Evolutionary conservation across 768 basidiomycete genomes (phyloP).

Genomic region (Sporobolomyces roseus): DNA sequence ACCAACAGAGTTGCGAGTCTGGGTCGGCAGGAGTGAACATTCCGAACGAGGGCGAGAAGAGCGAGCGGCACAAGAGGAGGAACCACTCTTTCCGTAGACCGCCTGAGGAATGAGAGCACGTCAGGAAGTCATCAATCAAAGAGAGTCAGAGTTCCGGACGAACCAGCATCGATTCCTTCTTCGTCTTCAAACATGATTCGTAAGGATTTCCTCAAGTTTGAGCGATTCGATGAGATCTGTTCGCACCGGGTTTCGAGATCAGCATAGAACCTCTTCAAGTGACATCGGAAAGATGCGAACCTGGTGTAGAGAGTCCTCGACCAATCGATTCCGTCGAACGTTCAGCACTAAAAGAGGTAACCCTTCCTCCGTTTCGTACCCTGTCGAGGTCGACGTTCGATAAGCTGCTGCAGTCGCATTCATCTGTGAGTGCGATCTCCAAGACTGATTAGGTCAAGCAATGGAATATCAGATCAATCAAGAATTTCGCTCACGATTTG

Average conservation of each 20-base stretch:
- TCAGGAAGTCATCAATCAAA: too few species aligned
- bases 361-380: background rate
- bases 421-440: too few species aligned
- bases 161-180: slow-evolving; percentile 61
- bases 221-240: slow-evolving; percentile 43
- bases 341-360: slow-evolving; percentile 19
- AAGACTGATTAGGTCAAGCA: too few species aligned
- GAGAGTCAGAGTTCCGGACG: too few species aligned
- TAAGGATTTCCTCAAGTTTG: slow-evolving; percentile 65
- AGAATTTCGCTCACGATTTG: slow-evolving; percentile 37
- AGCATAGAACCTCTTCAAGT: too few species aligned
- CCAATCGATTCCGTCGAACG: slow-evolving; percentile 26
- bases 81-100: slow-evolving; percentile 68
- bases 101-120: slow-evolving; percentile 57
- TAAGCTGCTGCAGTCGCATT: background rate
- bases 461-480: too few species aligned
- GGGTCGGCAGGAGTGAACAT: slow-evolving; percentile 58
- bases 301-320: slow-evolving; percentile 34
- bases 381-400: slow-evolving; percentile 13
- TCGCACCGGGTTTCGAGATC: too few species aligned
- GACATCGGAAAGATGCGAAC: slow-evolving; percentile 12
- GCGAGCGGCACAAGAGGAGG: slow-evolving; percentile 75
- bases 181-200: slow-evolving; percentile 75
- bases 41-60: slow-evolving; percentile 57
- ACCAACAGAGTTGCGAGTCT: slow-evolving; percentile 64